Evolutionary conservation across 2,329 filamentous ascomycete genomes (phyloP), one percentile per base, ranked within the genome.

Genomic region (Ceratocystis albifundus): DNA sequence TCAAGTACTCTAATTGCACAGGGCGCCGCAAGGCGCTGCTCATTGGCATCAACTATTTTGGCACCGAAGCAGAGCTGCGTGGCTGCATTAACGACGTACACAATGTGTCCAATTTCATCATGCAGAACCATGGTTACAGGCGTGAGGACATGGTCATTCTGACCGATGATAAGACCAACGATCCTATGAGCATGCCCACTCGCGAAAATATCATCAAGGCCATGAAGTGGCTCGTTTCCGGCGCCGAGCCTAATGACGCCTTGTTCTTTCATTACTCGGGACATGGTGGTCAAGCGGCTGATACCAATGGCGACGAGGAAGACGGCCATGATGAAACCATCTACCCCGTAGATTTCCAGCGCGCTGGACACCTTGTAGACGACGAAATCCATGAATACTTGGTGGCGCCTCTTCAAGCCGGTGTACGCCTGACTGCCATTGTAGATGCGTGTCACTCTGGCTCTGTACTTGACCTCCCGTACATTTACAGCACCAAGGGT

Each of bases 361-460:
- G 78, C 28, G 81, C 81, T n/a, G 87, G 88, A 44, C 86, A 89
- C 74, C 89, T 91, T 68, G 84, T 88, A 67, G 88, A 91, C 72
- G 88, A 91, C 72, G 86, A 90, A 74, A 88, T 90, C 77, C 88
- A 93, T 75, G 79, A 81, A 71, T 85, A 87, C 71, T 86, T 92
- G 77, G 93, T 99, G 57, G 80, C 80, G 65, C 82, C 89, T 2
- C 80, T 99, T 15, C 82, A 85, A 71, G 82, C 90, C 1, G 94
- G 94, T 72, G 93, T 96, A 36, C 88, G 93, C 78, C 77, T 90
- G 66, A 91, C 88, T 0, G 87, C 88, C 72, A 90, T 91, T 73
- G 91, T 91, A 75, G 88, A 91, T 75, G 89, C 86, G 4, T 91
- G 88, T 75, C 88, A 91, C 76, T 90, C 88, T 0, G 88, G 88